Base-by-base conservation (phyloP, 805 yeast species). In the Clavispora santaluciae region DNA sequence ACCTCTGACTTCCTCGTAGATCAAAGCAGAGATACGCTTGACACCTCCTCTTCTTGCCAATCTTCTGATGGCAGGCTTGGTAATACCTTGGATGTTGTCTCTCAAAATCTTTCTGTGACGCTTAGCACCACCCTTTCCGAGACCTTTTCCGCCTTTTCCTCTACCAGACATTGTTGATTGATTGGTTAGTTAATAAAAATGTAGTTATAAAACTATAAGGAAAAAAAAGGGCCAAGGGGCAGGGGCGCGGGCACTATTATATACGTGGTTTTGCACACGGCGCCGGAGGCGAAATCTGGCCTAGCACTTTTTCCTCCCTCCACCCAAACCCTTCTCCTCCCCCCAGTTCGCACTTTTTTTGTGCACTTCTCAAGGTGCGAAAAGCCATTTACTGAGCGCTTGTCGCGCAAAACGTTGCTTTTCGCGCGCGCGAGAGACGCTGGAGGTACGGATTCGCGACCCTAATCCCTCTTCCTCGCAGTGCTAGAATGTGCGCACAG, bases 21-120 rank as follows among this genome's bases (percentile, higher is more conserved):
- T 91, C 68, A 90, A 78, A 71, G 96, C 98, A 51, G 98, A 91
- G 64, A 91, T 91, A 86, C 99, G 96, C 85, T 91, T 91, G 68
- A 91, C 99, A 90, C 99, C 99, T 78, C 99, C 99, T 87, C 99
- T 89, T 84, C 99, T 91, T 40, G 99, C 99, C 64, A 91, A 85
- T 87, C 99, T 91, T 81, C 99, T 89, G 68, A 91, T 91, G 67
- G 99, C 99, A 68, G 99, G 99, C 83, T 91, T 91, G 51, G 99
- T 91, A 70, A 91, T 91, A 80, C 99, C 99, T 77, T 90, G 97
- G 59, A 93, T 91, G 91, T 91, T 93, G 74, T 93, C 99, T 81
- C 98, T 90, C 56, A 90, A 80, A 74, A 91, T 87, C 87, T 90
- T 90, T 83, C 98, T 88, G 89, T 91, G 99, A 76, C 99, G 89